These are phyloP conservation scores for Trifolium fragiferum DNA, from an alignment of 306 rosid genomes.

Conservation along the genomic window DNA sequence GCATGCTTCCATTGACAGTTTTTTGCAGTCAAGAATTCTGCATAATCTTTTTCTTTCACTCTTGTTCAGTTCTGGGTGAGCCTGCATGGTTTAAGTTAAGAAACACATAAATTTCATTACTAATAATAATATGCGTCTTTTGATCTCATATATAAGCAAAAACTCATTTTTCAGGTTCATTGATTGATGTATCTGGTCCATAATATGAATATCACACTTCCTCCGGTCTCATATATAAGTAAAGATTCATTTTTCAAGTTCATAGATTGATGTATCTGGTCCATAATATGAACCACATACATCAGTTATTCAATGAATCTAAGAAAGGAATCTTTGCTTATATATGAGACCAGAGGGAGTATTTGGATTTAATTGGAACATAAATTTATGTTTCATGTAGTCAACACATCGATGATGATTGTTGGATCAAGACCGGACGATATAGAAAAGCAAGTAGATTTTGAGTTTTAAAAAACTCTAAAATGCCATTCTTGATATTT, in stretches of 20 bases:
- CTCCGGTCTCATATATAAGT: no score
- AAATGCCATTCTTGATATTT: neutral
- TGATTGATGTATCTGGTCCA: no score
- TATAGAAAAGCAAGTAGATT: no score
- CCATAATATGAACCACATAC: no score
- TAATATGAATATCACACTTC: no score
- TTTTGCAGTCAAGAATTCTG: slow-evolving; percentile 88
- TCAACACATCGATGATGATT: neutral
- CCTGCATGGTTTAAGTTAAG: slow-evolving; percentile 55
- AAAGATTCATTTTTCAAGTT: no score
- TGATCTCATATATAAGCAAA: no score
- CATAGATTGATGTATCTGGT: no score
- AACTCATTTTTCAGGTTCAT: no score
- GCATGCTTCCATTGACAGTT: slow-evolving; percentile 93
- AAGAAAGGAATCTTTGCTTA: no score
- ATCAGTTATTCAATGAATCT: no score
- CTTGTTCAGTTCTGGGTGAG: slow-evolving; percentile 92
- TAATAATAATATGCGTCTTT: neutral
- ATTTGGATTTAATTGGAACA: neutral
- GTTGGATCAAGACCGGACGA: neutral
- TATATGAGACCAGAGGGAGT: no score
- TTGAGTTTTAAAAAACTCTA: neutral
- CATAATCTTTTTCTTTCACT: slow-evolving; percentile 93
- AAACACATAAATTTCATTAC: slow-evolving; percentile 35
- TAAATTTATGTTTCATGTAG: neutral